Evolutionary conservation across 192 early-diverging fungal species (phyloP).

Genomic region (Coemansia brasiliensis): DNA sequence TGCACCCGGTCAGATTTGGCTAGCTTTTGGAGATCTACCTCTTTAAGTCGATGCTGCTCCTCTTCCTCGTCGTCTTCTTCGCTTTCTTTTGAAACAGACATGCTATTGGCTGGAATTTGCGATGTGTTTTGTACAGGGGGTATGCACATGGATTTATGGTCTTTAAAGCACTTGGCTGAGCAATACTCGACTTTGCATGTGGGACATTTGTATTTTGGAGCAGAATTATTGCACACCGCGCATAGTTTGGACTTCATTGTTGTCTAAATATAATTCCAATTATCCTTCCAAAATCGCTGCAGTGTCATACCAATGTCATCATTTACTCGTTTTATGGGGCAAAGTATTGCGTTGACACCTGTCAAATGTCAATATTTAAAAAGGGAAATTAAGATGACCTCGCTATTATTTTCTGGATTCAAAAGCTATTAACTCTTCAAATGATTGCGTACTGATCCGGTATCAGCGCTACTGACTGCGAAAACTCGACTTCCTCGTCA

Average conservation of each 20-base stretch:
- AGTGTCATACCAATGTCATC: constrained; percentile 1
- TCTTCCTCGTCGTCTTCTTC: constrained; percentile 18
- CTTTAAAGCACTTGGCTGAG: constrained; percentile 42
- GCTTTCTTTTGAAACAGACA: background rate
- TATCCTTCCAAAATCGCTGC: background rate
- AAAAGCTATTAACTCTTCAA: constrained; percentile 44
- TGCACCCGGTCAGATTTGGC: constrained; percentile 15
- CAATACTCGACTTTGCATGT: constrained; percentile 43
- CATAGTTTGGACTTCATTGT: constrained; percentile 21
- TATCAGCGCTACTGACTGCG: constrained; percentile 67
- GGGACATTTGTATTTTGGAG: constrained; percentile 52
- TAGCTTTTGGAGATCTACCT: constrained; percentile 28
- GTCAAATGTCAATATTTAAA: too few relatives aligned
- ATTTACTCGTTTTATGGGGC: background rate
- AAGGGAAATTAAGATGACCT: too few relatives aligned
- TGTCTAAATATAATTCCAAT: too few relatives aligned
- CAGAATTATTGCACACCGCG: constrained; percentile 33
- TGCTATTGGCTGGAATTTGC: background rate
- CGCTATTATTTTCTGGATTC: background rate
- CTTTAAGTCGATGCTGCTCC: constrained; percentile 29
- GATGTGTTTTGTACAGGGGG: background rate
- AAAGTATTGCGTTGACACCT: background rate
- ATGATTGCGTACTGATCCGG: constrained; percentile 84
- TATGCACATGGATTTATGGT: constrained; percentile 41
- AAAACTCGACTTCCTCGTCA: constrained; percentile 66